These are phyloP conservation scores for Kwoniella bestiolae DNA, from an alignment of 768 basidiomycete genomes.

Conservation along the genomic window DNA sequence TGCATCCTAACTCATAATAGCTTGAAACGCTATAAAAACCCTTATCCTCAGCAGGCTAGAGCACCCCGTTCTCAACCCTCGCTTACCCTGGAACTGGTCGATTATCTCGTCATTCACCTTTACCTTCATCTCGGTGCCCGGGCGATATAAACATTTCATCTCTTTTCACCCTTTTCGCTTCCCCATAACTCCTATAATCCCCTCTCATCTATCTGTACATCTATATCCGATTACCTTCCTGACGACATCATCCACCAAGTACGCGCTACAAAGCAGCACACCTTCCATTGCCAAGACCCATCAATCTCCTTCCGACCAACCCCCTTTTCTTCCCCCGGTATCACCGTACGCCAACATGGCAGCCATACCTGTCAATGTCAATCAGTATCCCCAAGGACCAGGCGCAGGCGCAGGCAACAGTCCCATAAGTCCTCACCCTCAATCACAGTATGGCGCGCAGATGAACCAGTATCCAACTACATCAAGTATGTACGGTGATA, in stretches of 20 bases:
- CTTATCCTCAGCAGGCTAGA: not conserved
- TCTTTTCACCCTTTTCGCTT: not conserved
- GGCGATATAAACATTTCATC: constrained; percentile 1
- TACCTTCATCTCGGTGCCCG: not conserved
- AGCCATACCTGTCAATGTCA: not conserved
- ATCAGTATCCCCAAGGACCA: constrained; percentile 3
- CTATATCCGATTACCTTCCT: no score
- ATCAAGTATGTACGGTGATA: constrained; percentile 30
- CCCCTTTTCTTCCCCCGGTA: not conserved
- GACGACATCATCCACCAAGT: no score
- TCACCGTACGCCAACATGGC: not conserved
- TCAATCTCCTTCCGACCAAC: not conserved
- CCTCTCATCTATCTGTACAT: no score
- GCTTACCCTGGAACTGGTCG: not conserved
- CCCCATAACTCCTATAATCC: not conserved
- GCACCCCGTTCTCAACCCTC: no score
- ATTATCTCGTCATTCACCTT: constrained; percentile 11
- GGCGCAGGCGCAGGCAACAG: not conserved
- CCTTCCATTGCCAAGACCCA: constrained; percentile 3
- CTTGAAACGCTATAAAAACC: constrained; percentile 3
- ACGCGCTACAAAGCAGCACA: no score
- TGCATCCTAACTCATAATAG: not conserved
- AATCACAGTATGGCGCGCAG: constrained; percentile 9
- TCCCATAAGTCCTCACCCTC: constrained; percentile 4
- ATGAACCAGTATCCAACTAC: constrained; percentile 2